Evolutionary conservation across 306 rosid genomes (phyloP), one percentile per base, ranked within the genome.

Genomic region (Rosa rugosa): DNA sequence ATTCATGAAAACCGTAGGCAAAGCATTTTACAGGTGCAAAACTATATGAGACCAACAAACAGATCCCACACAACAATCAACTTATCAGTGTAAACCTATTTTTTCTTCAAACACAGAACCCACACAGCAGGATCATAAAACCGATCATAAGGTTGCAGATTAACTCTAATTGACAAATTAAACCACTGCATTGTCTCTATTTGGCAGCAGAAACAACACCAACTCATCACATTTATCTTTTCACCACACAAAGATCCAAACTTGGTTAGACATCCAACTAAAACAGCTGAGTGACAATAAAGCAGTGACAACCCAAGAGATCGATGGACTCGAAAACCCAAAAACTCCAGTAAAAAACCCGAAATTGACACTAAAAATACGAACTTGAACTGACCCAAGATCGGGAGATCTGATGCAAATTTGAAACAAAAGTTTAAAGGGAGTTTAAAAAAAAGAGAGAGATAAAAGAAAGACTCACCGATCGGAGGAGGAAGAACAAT

Each of bases 401-500:
- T 59, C 81, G 85, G 36, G 36, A 84, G 95, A 95, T 92, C 98
- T 89, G 71, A 67, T 17, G 3, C 25, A 89, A 91, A 84, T 83
- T 16, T 40, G 75, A 89, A 72, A 71, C 75, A 59, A 77, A 85
- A 73, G 40, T 54, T 36, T 36, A 78, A 20, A 80, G 64, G 36
- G 36, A 31, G 36, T 31, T 31, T 31, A 31, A 31, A 31, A 31
- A 27, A 31, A 31, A 72, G 75, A 77, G 73, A 65, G 75, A 76
- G 87, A 44, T 1, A 44, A 8, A 11, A 44, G 46, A 44, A 44
- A 44, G 64, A 91, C 98, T 96, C 92, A 96, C 99, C 99, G 99
- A 96, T 96, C 98, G 84, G 99, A 87, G 64, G 84, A 83, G 76
- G 84, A 83, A 77, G 98, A 89, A 77, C 94, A 91, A 90, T 93